A percentile compares a stretch with the other conserved stretches of the same genome.
phyloP scores from a whole-genome alignment of 2,329 filamentous ascomycete genomes.

The Clarireedia hainanense region DNA sequence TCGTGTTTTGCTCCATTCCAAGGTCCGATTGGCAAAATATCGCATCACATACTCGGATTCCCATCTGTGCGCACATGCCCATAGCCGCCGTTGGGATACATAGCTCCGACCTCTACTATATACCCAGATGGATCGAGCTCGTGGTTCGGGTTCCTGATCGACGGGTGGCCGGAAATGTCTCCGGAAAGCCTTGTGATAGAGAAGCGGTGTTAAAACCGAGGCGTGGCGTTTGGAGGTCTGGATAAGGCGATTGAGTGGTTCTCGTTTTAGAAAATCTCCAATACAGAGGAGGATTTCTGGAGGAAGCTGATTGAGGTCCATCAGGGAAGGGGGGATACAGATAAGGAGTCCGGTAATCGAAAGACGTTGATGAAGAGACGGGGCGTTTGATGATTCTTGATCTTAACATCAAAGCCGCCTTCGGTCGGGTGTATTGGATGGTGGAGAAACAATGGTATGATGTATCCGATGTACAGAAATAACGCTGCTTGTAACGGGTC shows the following conservation, averaged over 20 bases:
- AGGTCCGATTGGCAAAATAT: not conserved
- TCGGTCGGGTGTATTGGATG: too few species aligned
- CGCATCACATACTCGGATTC: conserved; percentile 3
- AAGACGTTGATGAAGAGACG: not conserved
- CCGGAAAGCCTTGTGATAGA: conserved; percentile 7
- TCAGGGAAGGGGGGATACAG: not conserved
- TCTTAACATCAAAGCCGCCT: too few species aligned
- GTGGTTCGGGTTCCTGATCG: conserved; percentile 1
- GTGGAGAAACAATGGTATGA: too few species aligned
- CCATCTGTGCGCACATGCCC: not conserved
- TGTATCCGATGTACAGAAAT: too few species aligned
- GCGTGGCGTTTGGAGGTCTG: conserved; percentile 5
- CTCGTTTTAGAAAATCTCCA: conserved; percentile 1
- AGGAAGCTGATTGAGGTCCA: conserved; percentile 3
- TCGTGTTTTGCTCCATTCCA: conserved; percentile 2
- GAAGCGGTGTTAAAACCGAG: not conserved
- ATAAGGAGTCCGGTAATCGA: not conserved
- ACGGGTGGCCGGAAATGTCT: not conserved
- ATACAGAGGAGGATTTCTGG: conserved; percentile 6
- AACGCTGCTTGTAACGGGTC: too few species aligned
- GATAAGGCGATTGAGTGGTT: conserved; percentile 1
- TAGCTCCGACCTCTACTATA: conserved; percentile 7
- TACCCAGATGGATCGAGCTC: conserved; percentile 5
- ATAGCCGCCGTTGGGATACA: conserved; percentile 5
- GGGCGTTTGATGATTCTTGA: not conserved